Evolutionary conservation across 1,284 basidiomycete genomes (phyloP).

Genomic region (Cutaneotrichosporon daszewskae): DNA sequence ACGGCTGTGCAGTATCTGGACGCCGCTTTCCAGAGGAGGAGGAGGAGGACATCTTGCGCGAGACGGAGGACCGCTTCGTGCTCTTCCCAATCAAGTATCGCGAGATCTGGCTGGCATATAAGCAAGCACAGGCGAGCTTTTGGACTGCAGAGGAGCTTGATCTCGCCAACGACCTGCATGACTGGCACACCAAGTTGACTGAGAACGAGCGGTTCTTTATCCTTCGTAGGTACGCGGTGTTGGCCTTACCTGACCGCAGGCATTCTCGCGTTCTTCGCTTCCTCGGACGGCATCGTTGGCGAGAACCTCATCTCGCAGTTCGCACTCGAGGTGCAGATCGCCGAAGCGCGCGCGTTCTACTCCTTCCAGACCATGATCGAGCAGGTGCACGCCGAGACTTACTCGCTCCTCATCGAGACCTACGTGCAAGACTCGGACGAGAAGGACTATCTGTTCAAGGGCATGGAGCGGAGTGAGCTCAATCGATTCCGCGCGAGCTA

Average conservation of each 20-base stretch:
- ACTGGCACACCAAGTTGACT: conserved; percentile 84
- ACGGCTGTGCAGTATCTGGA: too few relatives aligned
- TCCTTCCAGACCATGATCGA: conserved; percentile 98
- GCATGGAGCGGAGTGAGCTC: conserved; percentile 51
- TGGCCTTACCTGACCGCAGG: conserved; percentile 16
- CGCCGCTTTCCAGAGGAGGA: conserved; percentile 34
- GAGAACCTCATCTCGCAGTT: conserved; percentile 88
- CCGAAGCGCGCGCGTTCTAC: conserved; percentile 94
- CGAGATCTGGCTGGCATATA: conserved; percentile 96
- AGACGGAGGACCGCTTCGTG: conserved; percentile 64
- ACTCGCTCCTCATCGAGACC: conserved; percentile 56
- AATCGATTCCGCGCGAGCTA: neutral
- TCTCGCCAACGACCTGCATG: conserved; percentile 77
- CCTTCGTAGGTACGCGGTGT: conserved; percentile 56
- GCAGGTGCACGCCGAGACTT: conserved; percentile 57
- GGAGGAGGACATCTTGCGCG: conserved; percentile 76
- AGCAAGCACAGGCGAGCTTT: conserved; percentile 56
- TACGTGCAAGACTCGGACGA: conserved; percentile 54
- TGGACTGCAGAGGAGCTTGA: conserved; percentile 98
- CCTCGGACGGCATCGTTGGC: conserved; percentile 94
- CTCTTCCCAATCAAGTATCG: conserved; percentile 92
- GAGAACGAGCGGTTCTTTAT: conserved; percentile 89
- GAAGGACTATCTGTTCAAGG: conserved; percentile 53
- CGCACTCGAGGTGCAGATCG: conserved; percentile 87
- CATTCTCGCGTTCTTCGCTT: conserved; percentile 90